Evolutionary conservation across 306 rosid genomes (phyloP).

Genomic region (Casuarina equisetifolia): DNA sequence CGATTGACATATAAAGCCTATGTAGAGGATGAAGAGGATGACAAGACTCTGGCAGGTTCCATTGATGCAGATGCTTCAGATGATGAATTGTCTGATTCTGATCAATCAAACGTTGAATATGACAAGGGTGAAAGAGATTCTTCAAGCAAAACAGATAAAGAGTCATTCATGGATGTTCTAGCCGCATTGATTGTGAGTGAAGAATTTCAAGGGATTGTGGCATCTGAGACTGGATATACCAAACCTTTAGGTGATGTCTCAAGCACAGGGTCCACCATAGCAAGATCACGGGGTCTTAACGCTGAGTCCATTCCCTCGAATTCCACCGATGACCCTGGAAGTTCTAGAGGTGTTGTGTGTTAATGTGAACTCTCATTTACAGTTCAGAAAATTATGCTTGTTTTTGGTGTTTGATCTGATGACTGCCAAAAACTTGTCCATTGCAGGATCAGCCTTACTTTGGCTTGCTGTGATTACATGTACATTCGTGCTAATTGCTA

Average conservation of each 20-base stretch:
- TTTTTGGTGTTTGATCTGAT: slow-evolving; percentile 14
- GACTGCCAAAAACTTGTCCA: slow-evolving; percentile 27
- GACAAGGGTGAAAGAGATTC: slow-evolving; percentile 37
- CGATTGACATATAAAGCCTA: slow-evolving; percentile 95
- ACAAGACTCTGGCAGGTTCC: slow-evolving; percentile 44
- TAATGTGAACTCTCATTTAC: background rate
- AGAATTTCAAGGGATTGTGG: slow-evolving; percentile 95
- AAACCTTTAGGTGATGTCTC: slow-evolving; percentile 53
- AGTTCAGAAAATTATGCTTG: slow-evolving; percentile 16
- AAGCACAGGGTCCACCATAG: slow-evolving; percentile 34
- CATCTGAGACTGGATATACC: slow-evolving; percentile 65
- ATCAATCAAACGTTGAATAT: slow-evolving; percentile 39
- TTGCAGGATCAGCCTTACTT: slow-evolving; percentile 69
- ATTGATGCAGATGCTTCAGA: slow-evolving; percentile 68
- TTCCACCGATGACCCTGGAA: slow-evolving; percentile 39
- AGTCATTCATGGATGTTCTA: slow-evolving; percentile 91
- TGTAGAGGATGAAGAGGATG: slow-evolving; percentile 99
- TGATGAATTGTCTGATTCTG: slow-evolving; percentile 78
- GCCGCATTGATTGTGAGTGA: slow-evolving; percentile 96
- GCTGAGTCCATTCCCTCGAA: slow-evolving; percentile 43
- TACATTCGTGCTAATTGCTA: slow-evolving; percentile 64
- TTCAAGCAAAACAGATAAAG: slow-evolving; percentile 49
- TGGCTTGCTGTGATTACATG: slow-evolving; percentile 88
- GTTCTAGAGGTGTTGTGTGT: slow-evolving; percentile 51
- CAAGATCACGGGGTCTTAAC: slow-evolving; percentile 40